Percentiles rank a stretch among this genome's conserved stretches.
Conservation (phyloP, 768 basidiomycete genomes). For the Suillus paluster region DNA sequence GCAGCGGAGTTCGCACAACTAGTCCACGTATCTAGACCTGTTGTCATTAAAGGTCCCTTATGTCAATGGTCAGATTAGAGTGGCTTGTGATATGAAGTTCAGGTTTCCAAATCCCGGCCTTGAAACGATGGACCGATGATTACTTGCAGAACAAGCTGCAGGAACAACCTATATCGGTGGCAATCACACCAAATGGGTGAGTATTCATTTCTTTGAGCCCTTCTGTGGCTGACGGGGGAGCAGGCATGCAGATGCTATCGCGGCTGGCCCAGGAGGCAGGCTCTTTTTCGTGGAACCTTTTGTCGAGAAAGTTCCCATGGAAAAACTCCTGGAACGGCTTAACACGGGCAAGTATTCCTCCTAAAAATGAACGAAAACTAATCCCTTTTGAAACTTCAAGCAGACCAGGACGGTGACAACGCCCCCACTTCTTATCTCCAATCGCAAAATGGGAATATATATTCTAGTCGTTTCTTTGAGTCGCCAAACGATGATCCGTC, state of each 20-base stretch:
- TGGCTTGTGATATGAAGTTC: slow-evolving; percentile 8
- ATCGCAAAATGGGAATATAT: slow-evolving; percentile 91
- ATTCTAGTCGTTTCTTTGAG: slow-evolving; percentile 49
- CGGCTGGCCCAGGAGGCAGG: slow-evolving; percentile 51
- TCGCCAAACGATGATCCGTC: slow-evolving; percentile 40
- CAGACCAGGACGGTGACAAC: slow-evolving; percentile 17
- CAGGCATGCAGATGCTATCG: slow-evolving; percentile 81
- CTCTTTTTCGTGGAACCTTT: slow-evolving; percentile 80
- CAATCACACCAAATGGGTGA: slow-evolving; percentile 85
- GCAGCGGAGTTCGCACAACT: slow-evolving; percentile 72
- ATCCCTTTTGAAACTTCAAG: slow-evolving; percentile 8
- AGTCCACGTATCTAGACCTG: slow-evolving; percentile 71
- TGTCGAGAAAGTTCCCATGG: slow-evolving; percentile 69
- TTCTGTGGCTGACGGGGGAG: not conserved
- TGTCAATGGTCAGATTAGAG: not conserved
- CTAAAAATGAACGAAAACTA: not conserved
- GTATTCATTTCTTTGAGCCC: slow-evolving; percentile 15
- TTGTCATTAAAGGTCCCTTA: slow-evolving; percentile 67
- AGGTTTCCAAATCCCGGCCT: slow-evolving; percentile 55
- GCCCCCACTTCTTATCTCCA: slow-evolving; percentile 72
- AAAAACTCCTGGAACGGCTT: slow-evolving; percentile 50
- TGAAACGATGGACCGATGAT: slow-evolving; percentile 64
- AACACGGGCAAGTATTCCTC: slow-evolving; percentile 35
- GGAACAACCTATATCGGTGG: slow-evolving; percentile 62
- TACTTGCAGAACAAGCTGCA: slow-evolving; percentile 65